These are phyloP conservation scores for Amaranthus palmeri DNA, from an alignment of 148 eudicot genomes.

Conservation along the genomic window DNA sequence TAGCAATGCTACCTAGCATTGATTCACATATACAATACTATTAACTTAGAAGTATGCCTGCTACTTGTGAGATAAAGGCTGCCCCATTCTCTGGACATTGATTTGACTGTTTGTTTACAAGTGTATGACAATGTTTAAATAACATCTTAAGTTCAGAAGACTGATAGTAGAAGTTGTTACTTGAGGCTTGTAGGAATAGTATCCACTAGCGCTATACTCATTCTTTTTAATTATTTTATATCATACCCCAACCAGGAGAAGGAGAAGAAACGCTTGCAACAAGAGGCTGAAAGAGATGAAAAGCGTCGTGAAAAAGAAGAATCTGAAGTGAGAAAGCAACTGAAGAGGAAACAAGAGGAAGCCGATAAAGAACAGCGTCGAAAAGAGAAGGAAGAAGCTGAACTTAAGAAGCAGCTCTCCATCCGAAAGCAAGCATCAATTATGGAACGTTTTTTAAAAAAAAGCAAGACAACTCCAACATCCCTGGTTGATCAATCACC, in stretches of 20 bases:
- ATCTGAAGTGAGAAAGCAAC: constrained; percentile 51
- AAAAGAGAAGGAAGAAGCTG: constrained; percentile 83
- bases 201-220: too few relatives aligned
- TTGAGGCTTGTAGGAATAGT: too few relatives aligned
- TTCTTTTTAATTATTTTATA: background rate
- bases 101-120: background rate
- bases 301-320: constrained; percentile 70
- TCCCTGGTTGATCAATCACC: constrained; percentile 33
- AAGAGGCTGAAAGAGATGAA: constrained; percentile 79
- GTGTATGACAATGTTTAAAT: background rate
- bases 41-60: background rate
- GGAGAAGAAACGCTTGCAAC: constrained; percentile 68
- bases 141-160: background rate
- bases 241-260: constrained; percentile 56
- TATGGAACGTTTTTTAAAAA: constrained; percentile 80
- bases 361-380: constrained; percentile 57
- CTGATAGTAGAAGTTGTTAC: background rate
- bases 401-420: constrained; percentile 55
- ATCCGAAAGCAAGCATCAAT: constrained; percentile 84
- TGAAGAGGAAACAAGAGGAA: constrained; percentile 65
- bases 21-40: background rate
- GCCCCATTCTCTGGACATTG: background rate
- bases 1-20: background rate
- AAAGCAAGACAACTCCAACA: constrained; percentile 39
- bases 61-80: background rate